These are phyloP conservation scores for Gryganskiella cystojenkinii DNA, from an alignment of 192 early-diverging fungal species.

Conservation along the genomic window DNA sequence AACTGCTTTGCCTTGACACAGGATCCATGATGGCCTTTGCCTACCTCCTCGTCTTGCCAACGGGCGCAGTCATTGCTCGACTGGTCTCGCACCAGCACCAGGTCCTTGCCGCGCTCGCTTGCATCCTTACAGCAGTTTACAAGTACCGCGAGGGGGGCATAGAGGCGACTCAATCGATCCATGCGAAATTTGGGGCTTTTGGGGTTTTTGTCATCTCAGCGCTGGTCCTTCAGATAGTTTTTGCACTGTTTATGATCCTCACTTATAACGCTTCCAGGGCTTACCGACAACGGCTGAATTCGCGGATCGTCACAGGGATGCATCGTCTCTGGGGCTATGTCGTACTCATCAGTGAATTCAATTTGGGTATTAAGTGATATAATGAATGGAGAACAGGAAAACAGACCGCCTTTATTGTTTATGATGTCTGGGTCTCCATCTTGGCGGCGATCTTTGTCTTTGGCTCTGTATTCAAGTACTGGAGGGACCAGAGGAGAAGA, in stretches of 20 bases:
- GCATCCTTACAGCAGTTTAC: slow-evolving; percentile 1
- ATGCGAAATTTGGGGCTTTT: slow-evolving; percentile 3
- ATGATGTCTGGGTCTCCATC: slow-evolving; percentile 1
- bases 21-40: slow-evolving; percentile 9
- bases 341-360: background rate
- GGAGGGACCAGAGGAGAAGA: slow-evolving; percentile 1
- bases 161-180: background rate
- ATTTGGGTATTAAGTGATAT: slow-evolving; percentile 2
- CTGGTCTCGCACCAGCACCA: slow-evolving; percentile 3
- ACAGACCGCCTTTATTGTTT: slow-evolving; percentile 4
- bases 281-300: background rate
- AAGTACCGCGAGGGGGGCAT: slow-evolving; percentile 7
- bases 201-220: slow-evolving; percentile 8
- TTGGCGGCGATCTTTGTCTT: slow-evolving; percentile 7
- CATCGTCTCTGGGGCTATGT: slow-evolving; percentile 4
- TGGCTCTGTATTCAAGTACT: slow-evolving; percentile 8
- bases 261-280: slow-evolving; percentile 5
- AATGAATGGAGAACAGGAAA: background rate
- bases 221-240: slow-evolving; percentile 2
- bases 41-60: slow-evolving; percentile 7
- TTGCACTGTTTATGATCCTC: slow-evolving; percentile 4
- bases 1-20: slow-evolving; percentile 7
- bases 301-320: slow-evolving; percentile 1
- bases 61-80: slow-evolving; percentile 2
- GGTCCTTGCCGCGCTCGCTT: slow-evolving; percentile 1